A percentile compares a stretch with the other conserved stretches of the same genome.
Evolutionary conservation across 1,284 basidiomycete species (phyloP).

Genomic region (Pyrrhoderma noxium): DNA sequence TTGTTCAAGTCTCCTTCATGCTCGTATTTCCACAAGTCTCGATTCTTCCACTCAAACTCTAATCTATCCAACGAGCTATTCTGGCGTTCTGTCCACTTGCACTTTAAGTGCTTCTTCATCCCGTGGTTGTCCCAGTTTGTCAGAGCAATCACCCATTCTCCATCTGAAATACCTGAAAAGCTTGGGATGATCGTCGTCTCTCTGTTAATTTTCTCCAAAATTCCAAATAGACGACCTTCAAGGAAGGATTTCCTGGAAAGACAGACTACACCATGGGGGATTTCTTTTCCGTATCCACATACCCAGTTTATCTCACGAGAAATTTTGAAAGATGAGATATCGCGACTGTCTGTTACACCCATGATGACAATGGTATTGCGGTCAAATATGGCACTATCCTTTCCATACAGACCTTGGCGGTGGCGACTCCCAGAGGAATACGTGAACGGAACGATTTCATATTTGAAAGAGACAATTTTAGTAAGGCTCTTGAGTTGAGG

Average conservation of each 20-base stretch:
- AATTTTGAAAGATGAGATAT: conserved; percentile 11
- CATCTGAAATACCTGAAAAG: conserved; percentile 24
- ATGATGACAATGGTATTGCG: conserved; percentile 24
- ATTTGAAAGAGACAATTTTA: conserved; percentile 19
- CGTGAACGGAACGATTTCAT: conserved; percentile 22
- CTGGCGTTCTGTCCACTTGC: conserved; percentile 18
- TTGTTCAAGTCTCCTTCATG: conserved; percentile 16
- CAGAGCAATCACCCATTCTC: conserved; percentile 25
- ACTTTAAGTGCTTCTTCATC: conserved; percentile 21
- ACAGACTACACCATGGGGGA: conserved; percentile 27
- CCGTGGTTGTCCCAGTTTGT: conserved; percentile 26
- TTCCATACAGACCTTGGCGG: conserved; percentile 11
- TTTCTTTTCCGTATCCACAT: conserved; percentile 19
- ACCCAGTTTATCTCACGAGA: conserved; percentile 25
- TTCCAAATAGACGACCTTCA: conserved; percentile 24
- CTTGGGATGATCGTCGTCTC: conserved; percentile 28
- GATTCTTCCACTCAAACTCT: conserved; percentile 19
- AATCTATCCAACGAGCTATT: conserved; percentile 17
- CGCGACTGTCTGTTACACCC: conserved; percentile 23
- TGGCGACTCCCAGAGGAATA: not conserved
- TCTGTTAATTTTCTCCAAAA: conserved; percentile 26
- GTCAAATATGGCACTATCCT: conserved; percentile 10
- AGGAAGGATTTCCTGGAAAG: conserved; percentile 27
- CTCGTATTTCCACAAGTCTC: conserved; percentile 17
- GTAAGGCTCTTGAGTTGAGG: conserved; percentile 7